A percentile compares a stretch with the other conserved stretches of the same genome.
These are phyloP conservation scores for Polygonum aviculare DNA, from an alignment of 148 eudicot species.

Conservation along the genomic window DNA sequence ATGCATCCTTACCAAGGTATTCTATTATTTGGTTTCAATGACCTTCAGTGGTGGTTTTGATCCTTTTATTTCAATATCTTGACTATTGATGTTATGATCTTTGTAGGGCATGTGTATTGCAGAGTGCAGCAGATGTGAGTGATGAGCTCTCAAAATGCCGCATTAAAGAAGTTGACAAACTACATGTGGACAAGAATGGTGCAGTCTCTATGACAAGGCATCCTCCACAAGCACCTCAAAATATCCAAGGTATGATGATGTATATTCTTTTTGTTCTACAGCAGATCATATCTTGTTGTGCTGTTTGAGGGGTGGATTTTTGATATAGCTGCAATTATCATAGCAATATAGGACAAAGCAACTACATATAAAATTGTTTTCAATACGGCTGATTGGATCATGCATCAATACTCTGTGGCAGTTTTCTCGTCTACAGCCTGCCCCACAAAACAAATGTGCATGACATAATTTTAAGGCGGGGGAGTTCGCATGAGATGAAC, in stretches of 20 bases:
- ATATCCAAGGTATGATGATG: slow-evolving; percentile 41
- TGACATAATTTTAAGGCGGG: too few species aligned
- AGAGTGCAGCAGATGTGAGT: slow-evolving; percentile 45
- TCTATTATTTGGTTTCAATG: background rate
- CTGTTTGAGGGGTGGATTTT: background rate
- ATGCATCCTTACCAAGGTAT: slow-evolving; percentile 85
- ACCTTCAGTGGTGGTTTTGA: background rate
- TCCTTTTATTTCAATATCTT: background rate
- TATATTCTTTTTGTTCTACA: background rate
- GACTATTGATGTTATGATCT: background rate
- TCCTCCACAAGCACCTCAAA: slow-evolving; percentile 70
- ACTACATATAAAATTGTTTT: background rate
- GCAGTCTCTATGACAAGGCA: slow-evolving; percentile 55
- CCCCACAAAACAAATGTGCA: too few species aligned
- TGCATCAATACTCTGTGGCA: background rate
- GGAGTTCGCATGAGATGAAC: background rate
- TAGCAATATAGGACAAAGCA: background rate
- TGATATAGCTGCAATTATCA: background rate
- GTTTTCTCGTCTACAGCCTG: background rate
- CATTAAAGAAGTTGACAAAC: slow-evolving; percentile 58
- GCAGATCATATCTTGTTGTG: background rate
- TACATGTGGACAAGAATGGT: slow-evolving; percentile 36
- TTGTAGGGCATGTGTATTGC: slow-evolving; percentile 62
- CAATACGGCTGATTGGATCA: background rate
- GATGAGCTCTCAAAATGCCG: slow-evolving; percentile 65